Evolutionary conservation across 1,284 basidiomycete genomes (phyloP).

Genomic region (Termitomyces sp.): DNA sequence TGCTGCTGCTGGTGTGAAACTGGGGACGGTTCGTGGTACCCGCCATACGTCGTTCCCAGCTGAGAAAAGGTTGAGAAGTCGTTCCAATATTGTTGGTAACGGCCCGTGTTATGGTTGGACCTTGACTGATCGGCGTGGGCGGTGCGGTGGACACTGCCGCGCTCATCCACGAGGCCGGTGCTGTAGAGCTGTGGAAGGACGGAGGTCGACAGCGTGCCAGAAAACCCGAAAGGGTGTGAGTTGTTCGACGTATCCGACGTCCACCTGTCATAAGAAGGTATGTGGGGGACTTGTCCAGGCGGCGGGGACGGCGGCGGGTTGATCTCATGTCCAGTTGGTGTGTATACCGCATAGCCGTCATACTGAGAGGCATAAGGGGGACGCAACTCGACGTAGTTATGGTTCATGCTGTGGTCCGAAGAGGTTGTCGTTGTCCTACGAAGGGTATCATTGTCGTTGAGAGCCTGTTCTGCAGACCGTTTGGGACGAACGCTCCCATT

Average conservation of each 20-base stretch:
- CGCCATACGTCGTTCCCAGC: conserved; percentile 41
- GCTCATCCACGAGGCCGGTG: conserved; percentile 54
- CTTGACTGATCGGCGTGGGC: conserved; percentile 10
- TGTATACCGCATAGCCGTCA: conserved; percentile 9
- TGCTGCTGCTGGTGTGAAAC: conserved; percentile 6
- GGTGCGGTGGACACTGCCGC: conserved; percentile 1
- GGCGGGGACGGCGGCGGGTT: conserved; percentile 9
- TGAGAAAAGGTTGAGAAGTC: conserved; percentile 57
- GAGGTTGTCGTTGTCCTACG: conserved; percentile 14
- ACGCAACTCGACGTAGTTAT: conserved; percentile 18
- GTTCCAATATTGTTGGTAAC: conserved; percentile 57
- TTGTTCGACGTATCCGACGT: conserved; percentile 28
- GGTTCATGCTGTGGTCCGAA: conserved; percentile 6
- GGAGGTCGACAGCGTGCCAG: conserved; percentile 18
- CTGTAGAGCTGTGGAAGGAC: conserved; percentile 53
- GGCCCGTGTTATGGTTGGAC: conserved; percentile 10
- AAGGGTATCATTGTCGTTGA: conserved; percentile 26
- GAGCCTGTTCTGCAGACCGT: conserved; percentile 33
- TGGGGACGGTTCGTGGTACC: conserved; percentile 16
- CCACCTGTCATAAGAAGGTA: conserved; percentile 50
- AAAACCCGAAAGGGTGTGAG: conserved; percentile 10
- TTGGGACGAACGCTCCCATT: conserved; percentile 30
- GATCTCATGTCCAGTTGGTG: conserved; percentile 3
- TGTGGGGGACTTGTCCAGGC: conserved; percentile 17
- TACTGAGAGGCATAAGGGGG: conserved; percentile 20